These are phyloP conservation scores for Pseudogymnoascus sp. DNA, from an alignment of 2,329 filamentous ascomycete species.

Conservation along the genomic window DNA sequence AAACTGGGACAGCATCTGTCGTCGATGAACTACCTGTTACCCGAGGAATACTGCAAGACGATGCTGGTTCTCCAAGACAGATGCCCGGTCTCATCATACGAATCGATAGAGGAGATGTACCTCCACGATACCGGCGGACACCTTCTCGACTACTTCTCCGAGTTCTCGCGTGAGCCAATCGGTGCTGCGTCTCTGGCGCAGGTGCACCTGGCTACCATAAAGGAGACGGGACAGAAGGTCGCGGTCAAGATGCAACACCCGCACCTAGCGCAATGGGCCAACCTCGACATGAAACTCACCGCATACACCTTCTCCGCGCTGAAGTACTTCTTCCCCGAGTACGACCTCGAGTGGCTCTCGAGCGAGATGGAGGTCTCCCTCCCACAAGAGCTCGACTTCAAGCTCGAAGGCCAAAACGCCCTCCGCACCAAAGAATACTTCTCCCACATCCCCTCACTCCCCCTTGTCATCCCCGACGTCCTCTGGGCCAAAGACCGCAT, in stretches of 20 bases:
- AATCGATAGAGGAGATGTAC: constrained; percentile 84
- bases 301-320: constrained; percentile 81
- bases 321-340: constrained; percentile 92
- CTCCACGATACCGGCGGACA: constrained; percentile 69
- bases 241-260: constrained; percentile 98
- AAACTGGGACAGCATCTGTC: constrained; percentile 91
- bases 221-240: constrained; percentile 73
- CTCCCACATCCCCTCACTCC: constrained; percentile 60
- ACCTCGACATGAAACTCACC: constrained; percentile 78
- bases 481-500: constrained; percentile 84
- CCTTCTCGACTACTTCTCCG: constrained; percentile 75
- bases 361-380: constrained; percentile 87
- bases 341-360: constrained; percentile 93
- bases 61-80: constrained; percentile 95
- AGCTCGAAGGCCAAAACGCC: constrained; percentile 78
- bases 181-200: constrained; percentile 92
- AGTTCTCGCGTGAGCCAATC: constrained; percentile 72
- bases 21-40: constrained; percentile 90
- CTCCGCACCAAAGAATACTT: constrained; percentile 75
- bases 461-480: constrained; percentile 81
- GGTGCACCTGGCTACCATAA: constrained; percentile 80
- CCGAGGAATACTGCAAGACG: constrained; percentile 85
- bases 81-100: constrained; percentile 84
- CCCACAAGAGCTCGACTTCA: constrained; percentile 86
- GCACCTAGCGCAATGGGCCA: constrained; percentile 78